phyloP scores from a whole-genome alignment of 352 stramenopile genomes.

The Thraustochytrium sp. region DNA sequence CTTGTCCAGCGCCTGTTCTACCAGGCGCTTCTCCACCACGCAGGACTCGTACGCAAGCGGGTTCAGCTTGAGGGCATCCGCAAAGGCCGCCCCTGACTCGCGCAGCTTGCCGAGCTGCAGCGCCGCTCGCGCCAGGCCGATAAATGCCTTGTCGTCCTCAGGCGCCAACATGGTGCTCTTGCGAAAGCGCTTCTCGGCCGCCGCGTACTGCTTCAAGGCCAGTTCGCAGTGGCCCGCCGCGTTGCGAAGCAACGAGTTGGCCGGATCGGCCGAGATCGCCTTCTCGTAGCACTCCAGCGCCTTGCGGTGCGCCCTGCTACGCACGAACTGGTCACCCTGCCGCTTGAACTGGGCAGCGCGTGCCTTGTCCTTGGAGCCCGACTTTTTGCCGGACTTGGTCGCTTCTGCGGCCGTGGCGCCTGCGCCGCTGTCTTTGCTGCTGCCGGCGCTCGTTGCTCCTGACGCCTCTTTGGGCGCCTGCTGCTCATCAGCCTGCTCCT shows the following conservation, averaged over 20 bases:
- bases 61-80: background rate
- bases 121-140: background rate
- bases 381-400: background rate
- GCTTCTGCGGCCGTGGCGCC: too few relatives aligned
- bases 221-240: background rate
- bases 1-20: background rate
- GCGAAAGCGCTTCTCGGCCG: background rate
- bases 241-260: background rate
- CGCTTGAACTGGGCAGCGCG: background rate
- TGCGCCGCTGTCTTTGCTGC: too few relatives aligned
- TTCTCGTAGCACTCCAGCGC: background rate
- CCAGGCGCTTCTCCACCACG: background rate
- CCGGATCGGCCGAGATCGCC: background rate
- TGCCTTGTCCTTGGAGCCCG: background rate
- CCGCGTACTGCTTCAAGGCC: background rate
- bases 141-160: background rate
- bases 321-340: background rate
- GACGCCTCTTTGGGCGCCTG: too few relatives aligned
- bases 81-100: background rate
- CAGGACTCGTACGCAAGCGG: background rate
- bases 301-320: background rate
- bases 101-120: background rate
- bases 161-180: background rate
- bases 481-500: too few relatives aligned
- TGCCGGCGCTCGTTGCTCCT: too few relatives aligned